phyloP scores from a whole-genome alignment of 2,329 filamentous ascomycete species.

The Pezicula neosporulosa region DNA sequence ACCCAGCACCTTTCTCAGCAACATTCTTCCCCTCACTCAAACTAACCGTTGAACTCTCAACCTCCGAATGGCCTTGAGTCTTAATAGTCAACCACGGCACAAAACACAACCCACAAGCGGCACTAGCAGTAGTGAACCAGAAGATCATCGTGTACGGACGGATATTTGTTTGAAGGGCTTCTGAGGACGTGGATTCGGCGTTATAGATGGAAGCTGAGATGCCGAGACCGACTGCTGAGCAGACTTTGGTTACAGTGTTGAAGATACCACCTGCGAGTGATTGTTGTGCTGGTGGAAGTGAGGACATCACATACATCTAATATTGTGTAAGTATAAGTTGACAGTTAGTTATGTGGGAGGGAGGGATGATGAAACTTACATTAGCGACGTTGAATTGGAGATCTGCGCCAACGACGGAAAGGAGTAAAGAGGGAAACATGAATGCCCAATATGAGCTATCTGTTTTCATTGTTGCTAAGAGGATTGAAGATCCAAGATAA shows the following conservation, averaged over 20 bases:
- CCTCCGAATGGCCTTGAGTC: conserved; percentile 41
- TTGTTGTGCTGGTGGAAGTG: conserved; percentile 53
- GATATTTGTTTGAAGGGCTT: conserved; percentile 11
- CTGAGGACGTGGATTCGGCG: conserved; percentile 35
- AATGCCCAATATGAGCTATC: conserved; percentile 62
- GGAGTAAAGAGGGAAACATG: conserved; percentile 55
- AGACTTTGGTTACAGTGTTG: conserved; percentile 57
- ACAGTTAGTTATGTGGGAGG: not conserved
- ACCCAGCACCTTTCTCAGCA: too few species aligned
- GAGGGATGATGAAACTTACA: conserved; percentile 33
- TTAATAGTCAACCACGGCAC: conserved; percentile 48
- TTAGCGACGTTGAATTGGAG: conserved; percentile 69
- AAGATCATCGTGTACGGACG: conserved; percentile 50
- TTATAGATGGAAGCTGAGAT: conserved; percentile 59
- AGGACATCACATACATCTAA: conserved; percentile 68
- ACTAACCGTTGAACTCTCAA: too few species aligned
- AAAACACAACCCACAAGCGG: conserved; percentile 39
- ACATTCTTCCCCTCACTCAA: too few species aligned
- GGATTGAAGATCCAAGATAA: conserved; percentile 38
- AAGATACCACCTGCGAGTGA: conserved; percentile 65
- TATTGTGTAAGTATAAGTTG: conserved; percentile 8
- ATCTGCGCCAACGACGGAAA: conserved; percentile 63
- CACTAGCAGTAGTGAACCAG: conserved; percentile 43
- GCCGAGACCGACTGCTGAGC: conserved; percentile 53
- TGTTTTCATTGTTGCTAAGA: conserved; percentile 53